Evolutionary conservation across 208 protist genomes (phyloP), one percentile per base, ranked within the genome.

Genomic region (Wallacemonas sp.): DNA sequence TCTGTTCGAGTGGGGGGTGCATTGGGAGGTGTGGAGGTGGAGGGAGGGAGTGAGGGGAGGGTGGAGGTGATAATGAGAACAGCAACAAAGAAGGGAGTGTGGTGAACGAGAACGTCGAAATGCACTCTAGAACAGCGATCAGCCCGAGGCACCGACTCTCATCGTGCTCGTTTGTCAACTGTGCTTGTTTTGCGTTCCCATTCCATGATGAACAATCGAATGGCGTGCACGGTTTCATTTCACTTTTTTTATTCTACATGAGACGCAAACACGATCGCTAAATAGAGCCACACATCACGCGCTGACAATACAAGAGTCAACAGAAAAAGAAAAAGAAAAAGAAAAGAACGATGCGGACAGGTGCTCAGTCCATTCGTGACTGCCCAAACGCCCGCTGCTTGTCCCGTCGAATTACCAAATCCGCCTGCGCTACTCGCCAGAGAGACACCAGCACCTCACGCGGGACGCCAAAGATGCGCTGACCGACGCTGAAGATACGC

Each of bases 351-450:
- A 55, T 10, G 20, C 42, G 8, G 10, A 7, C 4, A 48, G n/a
- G n/a, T 20, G n/a, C 42, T 69, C 72, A 90, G 39, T 89, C 84
- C 12, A 67, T 66, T 63, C 76, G 82, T 20, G 80, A 76, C 52
- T 88, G 72, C 0, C 81, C 84, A 0, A 95, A 73, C 16, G 80
- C 73, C 14, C 82, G 78, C 10, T 79, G 70, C 72, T 92, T 95
- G 26, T 95, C 79, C 36, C 81, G 74, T 49, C 77, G 78, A 7
- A 95, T 46, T 22, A 79, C 57, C 42, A 77, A 41, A 76, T 95
- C 86, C 36, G 78, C 80, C 66, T 87, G 71, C 12, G 86, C 84
- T 0, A 92, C 55, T 4, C 71, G 71, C 89, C 89, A 95, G 26
- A 95, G 71, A 25, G 54, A 54, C 29, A 33, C 57, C 39, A 90